Evolutionary conservation across 108 stramenopile species (phyloP), one percentile per base, ranked within the genome.

Genomic region (Aurantiochytrium sp.): DNA sequence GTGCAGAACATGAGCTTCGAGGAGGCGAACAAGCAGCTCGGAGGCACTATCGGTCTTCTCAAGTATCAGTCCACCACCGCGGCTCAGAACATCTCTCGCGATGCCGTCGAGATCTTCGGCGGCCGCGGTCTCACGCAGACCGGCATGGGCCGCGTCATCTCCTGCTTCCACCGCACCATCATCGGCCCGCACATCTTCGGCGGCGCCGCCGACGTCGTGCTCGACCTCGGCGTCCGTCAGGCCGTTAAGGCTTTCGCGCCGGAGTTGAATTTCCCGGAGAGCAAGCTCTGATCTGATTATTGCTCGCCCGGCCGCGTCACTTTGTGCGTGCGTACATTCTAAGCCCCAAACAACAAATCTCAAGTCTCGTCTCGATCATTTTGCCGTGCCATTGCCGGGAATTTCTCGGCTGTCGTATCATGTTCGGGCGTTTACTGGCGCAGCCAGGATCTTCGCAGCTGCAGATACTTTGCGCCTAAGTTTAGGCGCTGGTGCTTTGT

Each of bases 41-140:
- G 73, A 0, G 73, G 73, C 2, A 41, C 73, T 1, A 81, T 81
- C 32, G 39, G 42, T 41, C 39, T 81, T 24, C 73, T 81, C 39
- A 81, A 81, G 24, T 81, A 48, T 42, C 73, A 81, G 24, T 6
- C 73, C 1, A 81, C 73, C 73, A 41, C 42, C 45, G 45, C 45
- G 15, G 73, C 73, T 12, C 73, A 48, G 21, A 24, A 48, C 30
- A 24, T 81, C 19, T 6, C 73, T 37, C 42, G 45, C 45, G 73
- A 81, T n/a, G 73, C 73, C 12, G 73, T 81, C 6, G 42, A 81
- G 73, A 81, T 81, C 73, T 81, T 81, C 39, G 73, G 73, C 27
- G 73, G 73, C 1, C 73, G 73, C 2, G 73, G 73, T 2, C 42
- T 81, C 30, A 81, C 73, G 42, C 73, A 48, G 42, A 48, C 42